Base-by-base conservation (phyloP, 2,329 filamentous ascomycete species). In the Fusarium cicatricum region DNA sequence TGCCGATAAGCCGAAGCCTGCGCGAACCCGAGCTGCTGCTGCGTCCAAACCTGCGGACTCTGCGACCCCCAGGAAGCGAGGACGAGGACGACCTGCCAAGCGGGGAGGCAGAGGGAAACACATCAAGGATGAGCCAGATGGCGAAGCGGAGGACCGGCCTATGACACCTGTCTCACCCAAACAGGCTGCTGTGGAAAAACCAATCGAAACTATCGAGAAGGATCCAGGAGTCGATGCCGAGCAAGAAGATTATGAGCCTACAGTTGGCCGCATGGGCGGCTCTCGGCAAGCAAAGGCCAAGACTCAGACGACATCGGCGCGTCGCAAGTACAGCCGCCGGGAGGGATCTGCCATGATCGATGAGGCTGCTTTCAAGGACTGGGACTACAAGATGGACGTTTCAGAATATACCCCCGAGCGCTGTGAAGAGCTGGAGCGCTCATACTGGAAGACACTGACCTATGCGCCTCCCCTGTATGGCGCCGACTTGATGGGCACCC, bases 361-460 rank as follows among this genome's bases (percentile, higher is more conserved):
- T 65, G 94, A 98, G 74, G 90, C 89, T 58, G 90, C 91, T 1
- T 99, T 97, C 77, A 89, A 90, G 68, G 85, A 90, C 63, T 99
- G 96, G 72, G 90, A 98, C 71, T 98, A 98, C 72, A 87, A 86
- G 42, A 90, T 97, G 76, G 88, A 94, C 64, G 84, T 92, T 28
- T 90, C 93, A 6, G 92, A 98, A 48, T 99, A 90, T 72, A 96
- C 92, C 0, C 84, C 89, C 0, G 94, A 98, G 73, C 85, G 96
- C 55, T 98, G 95, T 71, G 92, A 96, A 66, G 95, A 99, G 72
- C 83, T 99, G 6, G 95, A 99, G 75, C 89, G 91, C 47, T 89
- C 89, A 37, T 99, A 99, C 77, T 99, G 95, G 95, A 97, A 96
- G 77, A 97, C 92, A 1, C 82, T 99, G 59, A 97, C 93, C 17